Base-by-base conservation (phyloP, 495 filamentous ascomycete species). In the Neurospora sp. region DNA sequence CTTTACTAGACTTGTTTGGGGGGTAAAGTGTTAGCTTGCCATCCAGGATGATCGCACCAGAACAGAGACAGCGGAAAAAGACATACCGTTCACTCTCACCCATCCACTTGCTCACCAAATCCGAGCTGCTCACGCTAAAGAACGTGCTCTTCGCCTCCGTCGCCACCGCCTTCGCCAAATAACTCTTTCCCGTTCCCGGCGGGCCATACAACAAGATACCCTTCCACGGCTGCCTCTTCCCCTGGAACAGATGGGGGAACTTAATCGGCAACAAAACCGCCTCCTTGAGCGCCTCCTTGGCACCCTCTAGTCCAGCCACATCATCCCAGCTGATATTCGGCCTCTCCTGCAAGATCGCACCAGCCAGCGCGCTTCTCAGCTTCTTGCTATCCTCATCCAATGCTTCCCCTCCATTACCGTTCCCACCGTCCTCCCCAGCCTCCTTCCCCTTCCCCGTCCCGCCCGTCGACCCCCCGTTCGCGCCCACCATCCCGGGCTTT, bases 121-220 rank as follows among this genome's bases (percentile, higher is more conserved):
- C 96, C 85, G 92, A 96, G 84, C 92, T 95, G 84, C 93, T 96
- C 74, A 99, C 94, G 79, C 94, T 97, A 86, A 99, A 99, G 81
- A 99, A 99, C n/a, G 96, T 99, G 81, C 94, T 97, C 80, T 98
- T 98, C 69, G 96, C 96, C 80, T 99, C 96, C 11, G 96, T 99
- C 72, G 96, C 96, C 44, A 99, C 96, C 10, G 96, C 96, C 80
- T 98, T 98, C 74, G 96, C 96, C 48, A 99, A 86, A 82, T 97
- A 97, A 80, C 90, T 93, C 86, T 99, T 99, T 84, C 96, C 96
- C 9, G 96, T 99, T 76, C 96, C 96, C 0, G 96, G 96, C 1
- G 96, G 96, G 1, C 96, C 96, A 82, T 98, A 99, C 35, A 99
- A 88, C 80, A 99, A 82, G 78, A 99, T 98, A 14, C 96, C 96